A percentile compares a stretch with the other conserved stretches of the same genome.
phyloP scores from a whole-genome alignment of 2,329 filamentous ascomycete species.

The Byssochlamys sp. region DNA sequence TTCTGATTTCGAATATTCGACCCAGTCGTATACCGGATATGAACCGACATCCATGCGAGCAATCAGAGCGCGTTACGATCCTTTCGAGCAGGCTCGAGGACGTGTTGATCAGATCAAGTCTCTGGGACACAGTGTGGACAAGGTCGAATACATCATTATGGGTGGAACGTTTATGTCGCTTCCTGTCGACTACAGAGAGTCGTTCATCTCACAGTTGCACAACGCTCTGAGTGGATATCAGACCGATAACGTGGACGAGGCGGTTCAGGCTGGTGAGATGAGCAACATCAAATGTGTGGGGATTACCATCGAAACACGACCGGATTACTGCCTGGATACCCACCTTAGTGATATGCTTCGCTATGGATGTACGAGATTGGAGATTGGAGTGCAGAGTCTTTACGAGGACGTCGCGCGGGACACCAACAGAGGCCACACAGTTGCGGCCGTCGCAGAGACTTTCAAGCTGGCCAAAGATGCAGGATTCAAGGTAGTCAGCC shows the following conservation, averaged over 20 bases:
- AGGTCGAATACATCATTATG: conserved; percentile 99
- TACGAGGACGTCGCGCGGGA: conserved; percentile 98
- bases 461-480: conserved; percentile 97
- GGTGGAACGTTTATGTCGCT: conserved; percentile 98
- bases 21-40: conserved; percentile 96
- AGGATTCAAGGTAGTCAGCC: conserved; percentile 95
- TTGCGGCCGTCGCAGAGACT: conserved; percentile 87
- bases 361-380: conserved; percentile 91
- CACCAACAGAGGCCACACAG: conserved; percentile 92
- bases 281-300: conserved; percentile 96
- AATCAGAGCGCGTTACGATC: conserved; percentile 91
- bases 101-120: conserved; percentile 94
- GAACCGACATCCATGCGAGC: conserved; percentile 98
- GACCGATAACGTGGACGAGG: conserved; percentile 87
- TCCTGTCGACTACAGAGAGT: conserved; percentile 75
- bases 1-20: conserved; percentile 98
- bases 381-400: conserved; percentile 89
- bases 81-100: conserved; percentile 91
- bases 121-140: conserved; percentile 92
- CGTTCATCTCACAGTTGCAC: conserved; percentile 90
- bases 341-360: conserved; percentile 91
- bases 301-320: conserved; percentile 94
- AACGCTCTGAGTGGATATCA: conserved; percentile 95
- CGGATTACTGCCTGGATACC: conserved; percentile 93
- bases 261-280: conserved; percentile 87